Evolutionary conservation across 2,329 filamentous ascomycete genomes (phyloP), one percentile per base, ranked within the genome.

Genomic region (Aspergillus ibericus): DNA sequence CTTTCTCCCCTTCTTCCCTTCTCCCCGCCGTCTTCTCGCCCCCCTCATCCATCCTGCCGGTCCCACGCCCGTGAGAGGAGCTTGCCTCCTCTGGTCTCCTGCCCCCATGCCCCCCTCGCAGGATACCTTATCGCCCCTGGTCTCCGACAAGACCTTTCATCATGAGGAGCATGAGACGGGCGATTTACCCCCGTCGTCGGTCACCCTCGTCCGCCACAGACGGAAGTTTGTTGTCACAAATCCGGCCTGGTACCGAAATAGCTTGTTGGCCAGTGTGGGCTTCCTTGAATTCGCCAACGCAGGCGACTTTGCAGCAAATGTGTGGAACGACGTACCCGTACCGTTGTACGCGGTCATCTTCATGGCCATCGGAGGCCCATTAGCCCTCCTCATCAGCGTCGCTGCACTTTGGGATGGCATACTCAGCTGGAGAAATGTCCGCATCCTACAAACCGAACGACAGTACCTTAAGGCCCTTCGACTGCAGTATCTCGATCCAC

Each of bases 201-300:
- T 44, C 2, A 53, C 51, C 4, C 12, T 53, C 10, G 13, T 40
- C 16, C 51, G 51, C n/a, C 51, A 53, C 8, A 25, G 51, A 42
- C 36, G 51, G 27, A 53, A 53, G 18, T n/a, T 53, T 16, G 36
- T 20, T 22, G 25, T 70, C 1, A 44, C 62, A 12, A 60, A 61
- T 52, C 68, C 69, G 16, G 55, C 75, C 64, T 70, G 73, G 61
- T 69, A 69, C 51, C 61, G 64, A 25, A 72, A 71, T 53, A 69
- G 62, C 57, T 66, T 79, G 5, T 68, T 77, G 5, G 63, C 66
- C 0, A 65, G 72, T 9, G 73, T 83, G 1, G 83, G 81, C 1
- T 80, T 81, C 49, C 77, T 85, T n/a, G 83, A 85, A 61, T 72
- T 84, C 1, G 80, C 80, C 50, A 85, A 85, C 64, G 81, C 81